phyloP scores from a whole-genome alignment of 768 basidiomycete species.

The Arthromyces matolae region DNA sequence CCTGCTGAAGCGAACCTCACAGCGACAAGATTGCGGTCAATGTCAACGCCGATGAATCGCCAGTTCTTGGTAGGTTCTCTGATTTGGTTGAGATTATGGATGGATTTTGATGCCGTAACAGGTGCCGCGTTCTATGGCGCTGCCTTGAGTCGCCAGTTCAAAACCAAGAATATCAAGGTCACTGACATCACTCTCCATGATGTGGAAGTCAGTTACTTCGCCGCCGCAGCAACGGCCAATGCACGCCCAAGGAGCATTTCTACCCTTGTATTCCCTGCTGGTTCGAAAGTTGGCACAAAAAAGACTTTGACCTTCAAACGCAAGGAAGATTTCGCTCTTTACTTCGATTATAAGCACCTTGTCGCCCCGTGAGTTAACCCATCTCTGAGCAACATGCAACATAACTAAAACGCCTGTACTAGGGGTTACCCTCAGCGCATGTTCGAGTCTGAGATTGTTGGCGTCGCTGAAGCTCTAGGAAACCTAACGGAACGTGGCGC shows the following conservation, averaged over 20 bases:
- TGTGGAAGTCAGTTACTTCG: slow-evolving; percentile 74
- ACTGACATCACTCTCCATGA: slow-evolving; percentile 71
- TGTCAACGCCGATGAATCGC: slow-evolving; percentile 95
- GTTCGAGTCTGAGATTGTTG: slow-evolving; percentile 66
- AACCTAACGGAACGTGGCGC: slow-evolving; percentile 85
- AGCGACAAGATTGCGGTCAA: slow-evolving; percentile 88
- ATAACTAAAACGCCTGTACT: too few relatives aligned
- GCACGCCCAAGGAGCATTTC: slow-evolving; percentile 65
- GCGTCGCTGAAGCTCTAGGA: slow-evolving; percentile 69
- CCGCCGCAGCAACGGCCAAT: slow-evolving; percentile 49
- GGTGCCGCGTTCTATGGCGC: slow-evolving; percentile 92
- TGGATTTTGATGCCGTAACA: slow-evolving; percentile 15
- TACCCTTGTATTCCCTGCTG: slow-evolving; percentile 72
- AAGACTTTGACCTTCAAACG: slow-evolving; percentile 87
- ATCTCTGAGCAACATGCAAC: too few relatives aligned
- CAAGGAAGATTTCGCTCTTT: slow-evolving; percentile 77
- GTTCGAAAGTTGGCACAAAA: slow-evolving; percentile 73
- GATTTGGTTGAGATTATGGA: neutral
- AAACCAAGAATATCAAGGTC: slow-evolving; percentile 91
- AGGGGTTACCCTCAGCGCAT: slow-evolving; percentile 75
- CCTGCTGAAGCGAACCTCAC: neutral
- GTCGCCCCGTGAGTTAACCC: slow-evolving; percentile 51
- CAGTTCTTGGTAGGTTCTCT: slow-evolving; percentile 83
- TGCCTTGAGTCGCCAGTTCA: slow-evolving; percentile 82
- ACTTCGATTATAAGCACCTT: slow-evolving; percentile 69